Conservation (phyloP, 495 filamentous ascomycete species). For the Pyrenula massariospora region DNA sequence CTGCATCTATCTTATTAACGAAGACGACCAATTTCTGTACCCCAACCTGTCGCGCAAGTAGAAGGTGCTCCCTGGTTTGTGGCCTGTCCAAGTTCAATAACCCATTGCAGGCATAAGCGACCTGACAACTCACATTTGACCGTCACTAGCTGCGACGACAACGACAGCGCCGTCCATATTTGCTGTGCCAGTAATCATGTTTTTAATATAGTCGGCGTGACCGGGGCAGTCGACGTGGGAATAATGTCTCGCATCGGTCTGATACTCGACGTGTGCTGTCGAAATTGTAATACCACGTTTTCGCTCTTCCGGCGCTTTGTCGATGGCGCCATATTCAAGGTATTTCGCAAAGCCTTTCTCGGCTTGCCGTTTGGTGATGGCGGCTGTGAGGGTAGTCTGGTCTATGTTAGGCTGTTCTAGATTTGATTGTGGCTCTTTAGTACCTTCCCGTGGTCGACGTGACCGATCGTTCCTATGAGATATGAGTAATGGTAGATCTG, state of each 20-base stretch:
- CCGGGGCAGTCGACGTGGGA: slow-evolving; percentile 99
- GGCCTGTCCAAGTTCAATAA: slow-evolving; percentile 41
- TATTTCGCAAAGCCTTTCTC: slow-evolving; percentile 87
- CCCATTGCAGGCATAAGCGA: slow-evolving; percentile 2
- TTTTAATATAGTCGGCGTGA: slow-evolving; percentile 99
- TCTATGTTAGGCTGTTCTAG: not conserved
- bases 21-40: slow-evolving; percentile 97
- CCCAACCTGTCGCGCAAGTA: slow-evolving; percentile 95
- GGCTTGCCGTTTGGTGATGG: slow-evolving; percentile 94
- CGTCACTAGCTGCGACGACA: slow-evolving; percentile 95
- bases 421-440: slow-evolving; percentile 1
- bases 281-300: slow-evolving; percentile 99
- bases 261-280: slow-evolving; percentile 95
- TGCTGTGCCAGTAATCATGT: slow-evolving; percentile 98
- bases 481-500: slow-evolving; percentile 2
- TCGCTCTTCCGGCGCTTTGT: slow-evolving; percentile 97
- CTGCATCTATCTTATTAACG: slow-evolving; percentile 96
- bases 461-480: slow-evolving; percentile 78
- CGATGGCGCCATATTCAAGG: slow-evolving; percentile 93
- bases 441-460: slow-evolving; percentile 99
- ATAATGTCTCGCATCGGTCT: slow-evolving; percentile 85
- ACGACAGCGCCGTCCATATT: slow-evolving; percentile 98
- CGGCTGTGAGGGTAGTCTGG: slow-evolving; percentile 93
- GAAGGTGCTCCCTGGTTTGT: slow-evolving; percentile 95
- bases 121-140: slow-evolving; percentile 64